phyloP scores from a whole-genome alignment of 192 early-diverging fungal species.

The Entrophospora sp. region DNA sequence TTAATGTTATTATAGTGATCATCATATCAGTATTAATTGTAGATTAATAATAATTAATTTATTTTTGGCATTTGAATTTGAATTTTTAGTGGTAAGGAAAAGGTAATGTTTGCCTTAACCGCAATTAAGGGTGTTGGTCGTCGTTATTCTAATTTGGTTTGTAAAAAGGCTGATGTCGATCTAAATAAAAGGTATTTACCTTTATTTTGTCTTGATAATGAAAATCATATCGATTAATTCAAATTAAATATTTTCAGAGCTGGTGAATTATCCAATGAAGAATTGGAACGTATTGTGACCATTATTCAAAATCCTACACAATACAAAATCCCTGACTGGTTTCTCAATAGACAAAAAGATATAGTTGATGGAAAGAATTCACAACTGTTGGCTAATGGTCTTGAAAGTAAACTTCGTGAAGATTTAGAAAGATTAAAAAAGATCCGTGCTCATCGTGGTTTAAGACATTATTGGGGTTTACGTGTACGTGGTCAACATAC shows the following conservation, averaged over 20 bases:
- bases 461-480: slow-evolving; percentile 97
- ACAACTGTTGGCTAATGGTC: slow-evolving; percentile 87
- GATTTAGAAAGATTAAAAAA: slow-evolving; percentile 99
- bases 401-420: slow-evolving; percentile 97
- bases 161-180: slow-evolving; percentile 99
- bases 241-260: slow-evolving; percentile 46
- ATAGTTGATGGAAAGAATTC: slow-evolving; percentile 90
- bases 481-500: slow-evolving; percentile 99
- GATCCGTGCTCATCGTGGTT: slow-evolving; percentile 98
- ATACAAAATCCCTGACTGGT: slow-evolving; percentile 99
- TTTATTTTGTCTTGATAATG: slow-evolving; percentile 1
- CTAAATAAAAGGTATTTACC: slow-evolving; percentile 79
- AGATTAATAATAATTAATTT: not conserved
- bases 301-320: slow-evolving; percentile 99
- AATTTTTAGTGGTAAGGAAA: slow-evolving; percentile 58
- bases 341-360: slow-evolving; percentile 99
- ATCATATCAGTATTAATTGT: not conserved
- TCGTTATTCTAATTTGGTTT: slow-evolving; percentile 96
- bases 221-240: not conserved
- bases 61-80: not conserved
- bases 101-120: slow-evolving; percentile 94
- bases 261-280: slow-evolving; percentile 95
- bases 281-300: slow-evolving; percentile 95
- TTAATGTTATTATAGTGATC: not conserved
- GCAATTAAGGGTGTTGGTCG: slow-evolving; percentile 98